phyloP scores from a whole-genome alignment of 257 asterid species.

The Solanum neorickii region DNA sequence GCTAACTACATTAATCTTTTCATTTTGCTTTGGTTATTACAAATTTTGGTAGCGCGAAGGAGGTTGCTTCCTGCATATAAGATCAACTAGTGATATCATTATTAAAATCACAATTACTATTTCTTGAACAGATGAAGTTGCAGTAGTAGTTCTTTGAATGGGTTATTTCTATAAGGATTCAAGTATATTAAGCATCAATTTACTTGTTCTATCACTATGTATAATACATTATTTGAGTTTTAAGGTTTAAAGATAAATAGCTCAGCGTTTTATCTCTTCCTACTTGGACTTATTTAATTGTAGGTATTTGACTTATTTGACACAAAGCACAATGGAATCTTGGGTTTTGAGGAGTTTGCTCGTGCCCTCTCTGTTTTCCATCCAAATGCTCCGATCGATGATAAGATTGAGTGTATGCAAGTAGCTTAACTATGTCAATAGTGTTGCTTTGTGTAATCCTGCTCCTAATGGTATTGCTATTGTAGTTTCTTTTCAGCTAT shows the following conservation, averaged over 20 bases:
- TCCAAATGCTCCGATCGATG: conserved; percentile 75
- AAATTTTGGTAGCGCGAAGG: background rate
- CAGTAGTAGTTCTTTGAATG: background rate
- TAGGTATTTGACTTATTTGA: conserved; percentile 82
- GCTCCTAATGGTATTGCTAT: background rate
- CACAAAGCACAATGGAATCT: conserved; percentile 61
- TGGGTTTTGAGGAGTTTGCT: conserved; percentile 83
- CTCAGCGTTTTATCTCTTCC: background rate
- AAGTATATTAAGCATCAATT: background rate
- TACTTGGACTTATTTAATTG: background rate
- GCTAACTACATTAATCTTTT: conserved; percentile 10
- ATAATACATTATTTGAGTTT: background rate
- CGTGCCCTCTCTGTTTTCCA: conserved; percentile 84
- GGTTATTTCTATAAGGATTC: background rate
- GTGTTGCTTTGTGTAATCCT: background rate
- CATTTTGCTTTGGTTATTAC: conserved; percentile 12
- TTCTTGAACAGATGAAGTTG: background rate
- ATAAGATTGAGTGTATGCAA: conserved; percentile 68
- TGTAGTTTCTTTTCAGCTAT: conserved; percentile 75
- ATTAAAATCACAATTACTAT: background rate
- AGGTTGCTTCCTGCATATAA: background rate
- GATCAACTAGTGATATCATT: background rate
- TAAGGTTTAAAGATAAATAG: background rate
- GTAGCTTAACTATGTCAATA: background rate
- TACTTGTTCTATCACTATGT: background rate